Percentiles rank a stretch among this genome's conserved stretches.
These are phyloP conservation scores for Excoecaria agallocha DNA, from an alignment of 345 rosid species.

Conservation along the genomic window DNA sequence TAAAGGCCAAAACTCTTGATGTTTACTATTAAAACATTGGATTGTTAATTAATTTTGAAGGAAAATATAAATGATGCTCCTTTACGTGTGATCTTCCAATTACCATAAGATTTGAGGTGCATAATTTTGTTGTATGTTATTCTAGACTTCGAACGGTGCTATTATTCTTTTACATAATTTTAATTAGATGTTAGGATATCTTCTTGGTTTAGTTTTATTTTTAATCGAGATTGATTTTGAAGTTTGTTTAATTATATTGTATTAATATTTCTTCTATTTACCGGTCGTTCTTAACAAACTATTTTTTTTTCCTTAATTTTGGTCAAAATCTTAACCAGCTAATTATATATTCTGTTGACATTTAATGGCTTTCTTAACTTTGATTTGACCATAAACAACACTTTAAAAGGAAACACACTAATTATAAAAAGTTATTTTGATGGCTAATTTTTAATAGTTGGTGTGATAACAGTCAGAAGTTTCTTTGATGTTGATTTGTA, in stretches of 20 bases:
- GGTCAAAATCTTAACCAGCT: conserved; percentile 23
- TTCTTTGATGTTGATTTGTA: conserved; percentile 11
- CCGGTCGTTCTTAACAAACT: conserved; percentile 36
- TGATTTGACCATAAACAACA: conserved; percentile 10
- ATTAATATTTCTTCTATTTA: conserved; percentile 14
- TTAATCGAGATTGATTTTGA: conserved; percentile 31
- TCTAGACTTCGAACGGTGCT: too few species aligned
- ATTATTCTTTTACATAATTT: background rate
- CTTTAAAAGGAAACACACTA: background rate
- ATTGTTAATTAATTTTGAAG: background rate
- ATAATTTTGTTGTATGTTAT: background rate
- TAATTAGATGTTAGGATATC: background rate
- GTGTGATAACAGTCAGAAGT: background rate
- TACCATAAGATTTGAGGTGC: background rate
- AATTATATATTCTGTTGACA: too few species aligned
- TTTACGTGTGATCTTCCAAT: background rate
- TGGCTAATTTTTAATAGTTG: background rate
- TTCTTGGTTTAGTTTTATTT: conserved; percentile 12
- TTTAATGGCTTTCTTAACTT: conserved; percentile 21
- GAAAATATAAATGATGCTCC: background rate
- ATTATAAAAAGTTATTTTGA: background rate
- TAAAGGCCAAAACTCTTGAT: background rate
- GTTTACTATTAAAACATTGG: background rate
- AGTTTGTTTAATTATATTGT: background rate
- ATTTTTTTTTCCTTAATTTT: conserved; percentile 10